These are phyloP conservation scores for Ceratocystis alfenasii DNA, from an alignment of 2,329 filamentous ascomycete species.

Conservation along the genomic window DNA sequence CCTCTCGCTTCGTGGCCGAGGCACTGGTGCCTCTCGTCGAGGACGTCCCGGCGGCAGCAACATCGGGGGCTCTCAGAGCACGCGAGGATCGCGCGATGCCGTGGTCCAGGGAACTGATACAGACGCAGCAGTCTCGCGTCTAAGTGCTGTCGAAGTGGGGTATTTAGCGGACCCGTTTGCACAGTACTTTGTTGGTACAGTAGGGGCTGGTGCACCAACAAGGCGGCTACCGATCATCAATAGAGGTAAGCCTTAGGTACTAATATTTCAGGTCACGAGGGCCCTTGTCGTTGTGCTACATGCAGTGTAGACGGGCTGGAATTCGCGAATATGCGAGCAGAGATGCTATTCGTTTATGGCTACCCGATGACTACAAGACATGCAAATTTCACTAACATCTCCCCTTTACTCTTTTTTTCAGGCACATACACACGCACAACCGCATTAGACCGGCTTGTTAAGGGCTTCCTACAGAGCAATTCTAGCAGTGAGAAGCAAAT, in stretches of 20 bases:
- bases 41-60: slow-evolving; percentile 36
- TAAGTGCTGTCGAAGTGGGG: slow-evolving; percentile 76
- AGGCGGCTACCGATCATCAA: slow-evolving; percentile 86
- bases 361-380: not conserved
- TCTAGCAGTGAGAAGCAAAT: slow-evolving; percentile 50
- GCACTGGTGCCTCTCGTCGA: slow-evolving; percentile 24
- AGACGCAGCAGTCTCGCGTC: slow-evolving; percentile 76
- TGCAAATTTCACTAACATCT: not conserved
- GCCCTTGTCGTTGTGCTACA: not conserved
- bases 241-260: slow-evolving; percentile 47
- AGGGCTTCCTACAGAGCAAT: slow-evolving; percentile 50
- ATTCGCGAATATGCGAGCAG: no score
- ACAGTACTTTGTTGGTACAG: slow-evolving; percentile 45
- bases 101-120: slow-evolving; percentile 81
- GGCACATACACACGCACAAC: slow-evolving; percentile 87
- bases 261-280: not conserved
- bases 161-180: slow-evolving; percentile 80
- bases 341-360: not conserved
- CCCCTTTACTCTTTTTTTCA: slow-evolving; percentile 29
- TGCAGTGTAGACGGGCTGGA: not conserved
- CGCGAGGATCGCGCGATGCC: slow-evolving; percentile 47
- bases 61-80: slow-evolving; percentile 27
- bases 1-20: slow-evolving; percentile 40
- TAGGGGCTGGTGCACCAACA: slow-evolving; percentile 35
- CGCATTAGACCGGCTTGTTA: slow-evolving; percentile 67